A percentile compares a stretch with the other conserved stretches of the same genome.
phyloP scores from a whole-genome alignment of 2,329 filamentous ascomycete species.

The Chrysoporthe cubensis region DNA sequence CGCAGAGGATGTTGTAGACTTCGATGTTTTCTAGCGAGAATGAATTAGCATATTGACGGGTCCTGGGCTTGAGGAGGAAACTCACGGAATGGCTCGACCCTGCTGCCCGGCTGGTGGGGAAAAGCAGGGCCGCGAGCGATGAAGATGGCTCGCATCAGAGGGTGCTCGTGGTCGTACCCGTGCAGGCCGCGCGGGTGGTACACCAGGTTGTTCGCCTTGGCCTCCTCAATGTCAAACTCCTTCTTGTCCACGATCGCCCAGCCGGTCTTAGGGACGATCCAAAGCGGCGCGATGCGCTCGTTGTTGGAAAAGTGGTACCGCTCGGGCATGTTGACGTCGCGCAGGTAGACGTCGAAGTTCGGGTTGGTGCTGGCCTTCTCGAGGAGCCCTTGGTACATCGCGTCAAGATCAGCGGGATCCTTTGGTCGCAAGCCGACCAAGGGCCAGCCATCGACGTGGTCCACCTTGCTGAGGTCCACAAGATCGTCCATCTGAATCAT shows the following conservation, averaged over 20 bases:
- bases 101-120: conserved; percentile 80
- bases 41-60: neutral
- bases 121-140: conserved; percentile 91
- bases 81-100: conserved; percentile 81
- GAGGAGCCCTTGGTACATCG: conserved; percentile 66
- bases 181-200: conserved; percentile 88
- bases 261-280: conserved; percentile 89
- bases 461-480: conserved; percentile 75
- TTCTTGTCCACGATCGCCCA: conserved; percentile 86
- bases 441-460: conserved; percentile 92
- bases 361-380: conserved; percentile 63
- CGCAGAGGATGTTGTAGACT: conserved; percentile 93
- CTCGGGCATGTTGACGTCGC: conserved; percentile 85
- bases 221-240: conserved; percentile 76
- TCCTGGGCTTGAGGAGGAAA: conserved; percentile 30
- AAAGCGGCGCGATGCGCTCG: conserved; percentile 87
- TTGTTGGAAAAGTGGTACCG: conserved; percentile 91
- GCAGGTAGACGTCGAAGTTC: conserved; percentile 84
- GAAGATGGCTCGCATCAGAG: conserved; percentile 95
- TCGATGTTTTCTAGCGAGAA: conserved; percentile 77
- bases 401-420: conserved; percentile 65
- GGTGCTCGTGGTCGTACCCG: conserved; percentile 93
- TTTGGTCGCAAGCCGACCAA: conserved; percentile 86
- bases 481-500: conserved; percentile 90
- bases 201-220: conserved; percentile 62